Conservation (phyloP, 306 rosid species). For the Cucurbita maxima region DNA sequence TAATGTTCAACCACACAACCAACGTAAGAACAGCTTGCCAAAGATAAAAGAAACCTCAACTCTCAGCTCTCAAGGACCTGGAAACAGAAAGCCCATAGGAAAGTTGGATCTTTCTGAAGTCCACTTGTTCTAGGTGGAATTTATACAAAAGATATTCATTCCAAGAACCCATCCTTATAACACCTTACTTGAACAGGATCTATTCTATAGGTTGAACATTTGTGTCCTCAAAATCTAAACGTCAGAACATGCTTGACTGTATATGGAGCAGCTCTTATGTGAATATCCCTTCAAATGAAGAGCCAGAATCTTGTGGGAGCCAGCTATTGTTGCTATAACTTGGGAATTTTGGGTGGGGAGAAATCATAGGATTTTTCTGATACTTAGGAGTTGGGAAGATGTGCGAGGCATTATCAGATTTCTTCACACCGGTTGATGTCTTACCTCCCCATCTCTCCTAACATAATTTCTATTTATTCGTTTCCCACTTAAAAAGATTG, state of each 20-base stretch:
- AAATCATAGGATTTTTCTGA: neutral
- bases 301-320: neutral
- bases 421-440: neutral
- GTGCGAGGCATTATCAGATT: neutral
- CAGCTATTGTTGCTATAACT: neutral
- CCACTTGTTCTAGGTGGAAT: neutral
- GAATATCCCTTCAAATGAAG: neutral
- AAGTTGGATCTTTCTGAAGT: neutral
- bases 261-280: neutral
- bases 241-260: neutral
- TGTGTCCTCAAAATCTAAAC: neutral
- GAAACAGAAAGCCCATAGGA: neutral
- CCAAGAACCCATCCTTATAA: neutral
- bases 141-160: neutral
- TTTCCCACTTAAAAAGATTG: neutral
- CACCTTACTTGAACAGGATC: neutral
- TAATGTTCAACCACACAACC: neutral
- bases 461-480: neutral
- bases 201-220: neutral
- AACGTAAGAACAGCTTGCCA: neutral
- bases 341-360: neutral
- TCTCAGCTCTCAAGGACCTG: neutral
- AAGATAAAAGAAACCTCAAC: neutral
- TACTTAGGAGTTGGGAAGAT: neutral
- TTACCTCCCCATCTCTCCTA: neutral